A percentile compares a stretch with the other conserved stretches of the same genome.
phyloP scores from a whole-genome alignment of 176 grass and related monocot genomes.

The Ensete glaucum region DNA sequence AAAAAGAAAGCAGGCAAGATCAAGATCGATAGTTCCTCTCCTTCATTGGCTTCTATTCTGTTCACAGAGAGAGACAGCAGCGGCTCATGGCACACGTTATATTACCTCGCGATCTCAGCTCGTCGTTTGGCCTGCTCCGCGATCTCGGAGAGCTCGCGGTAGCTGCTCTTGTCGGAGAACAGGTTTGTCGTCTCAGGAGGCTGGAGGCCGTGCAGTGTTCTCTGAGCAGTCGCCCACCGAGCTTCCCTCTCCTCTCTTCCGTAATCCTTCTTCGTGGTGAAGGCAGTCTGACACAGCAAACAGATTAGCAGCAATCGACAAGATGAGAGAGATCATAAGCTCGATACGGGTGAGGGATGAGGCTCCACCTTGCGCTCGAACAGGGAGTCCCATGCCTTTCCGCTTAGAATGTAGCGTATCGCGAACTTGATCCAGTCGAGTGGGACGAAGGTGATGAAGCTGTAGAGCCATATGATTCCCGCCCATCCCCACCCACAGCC shows the following conservation, averaged over 20 bases:
- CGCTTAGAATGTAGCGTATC: constrained; percentile 84
- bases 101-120: constrained; percentile 83
- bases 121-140: constrained; percentile 91
- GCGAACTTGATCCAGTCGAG: constrained; percentile 83
- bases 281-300: constrained; percentile 44
- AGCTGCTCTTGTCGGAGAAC: constrained; percentile 84
- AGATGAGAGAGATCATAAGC: no score
- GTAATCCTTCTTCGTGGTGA: constrained; percentile 98
- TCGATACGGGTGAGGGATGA: no score
- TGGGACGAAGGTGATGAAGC: constrained; percentile 73
- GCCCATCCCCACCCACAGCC: constrained; percentile 95
- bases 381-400: constrained; percentile 88
- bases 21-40: no score
- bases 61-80: no score
- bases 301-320: background rate
- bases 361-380: constrained; percentile 66
- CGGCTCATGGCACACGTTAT: background rate
- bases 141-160: constrained; percentile 96
- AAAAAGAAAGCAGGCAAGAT: background rate
- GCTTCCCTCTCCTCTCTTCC: constrained; percentile 84
- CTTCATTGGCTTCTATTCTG: no score
- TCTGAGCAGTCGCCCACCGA: constrained; percentile 86
- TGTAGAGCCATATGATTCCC: constrained; percentile 95
- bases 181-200: constrained; percentile 42
- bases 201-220: constrained; percentile 93